Conservation (phyloP, 495 filamentous ascomycete genomes). For the Pyrenula aspistea region DNA sequence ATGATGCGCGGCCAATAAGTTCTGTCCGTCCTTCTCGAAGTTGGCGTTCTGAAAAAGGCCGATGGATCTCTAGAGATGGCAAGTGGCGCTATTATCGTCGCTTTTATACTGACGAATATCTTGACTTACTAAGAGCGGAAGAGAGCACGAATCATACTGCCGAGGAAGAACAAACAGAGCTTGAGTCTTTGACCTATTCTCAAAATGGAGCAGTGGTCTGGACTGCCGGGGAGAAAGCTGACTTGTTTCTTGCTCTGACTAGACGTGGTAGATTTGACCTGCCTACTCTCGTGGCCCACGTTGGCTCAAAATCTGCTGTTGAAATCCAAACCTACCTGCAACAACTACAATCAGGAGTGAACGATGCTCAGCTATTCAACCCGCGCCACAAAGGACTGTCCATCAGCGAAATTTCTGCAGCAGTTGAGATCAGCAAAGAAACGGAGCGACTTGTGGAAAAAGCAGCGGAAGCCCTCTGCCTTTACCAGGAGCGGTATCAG, state of each 20-base stretch:
- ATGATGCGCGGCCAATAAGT: too few relatives aligned
- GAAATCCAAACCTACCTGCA: conserved; percentile 61
- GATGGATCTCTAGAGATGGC: neutral
- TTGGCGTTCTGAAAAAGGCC: neutral
- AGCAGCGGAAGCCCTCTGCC: conserved; percentile 48
- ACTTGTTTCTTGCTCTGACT: conserved; percentile 52
- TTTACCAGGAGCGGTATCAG: conserved; percentile 45
- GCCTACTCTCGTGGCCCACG: conserved; percentile 43
- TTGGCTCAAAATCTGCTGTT: conserved; percentile 60
- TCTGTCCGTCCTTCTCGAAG: too few relatives aligned
- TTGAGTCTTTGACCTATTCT: conserved; percentile 15
- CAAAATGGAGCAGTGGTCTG: conserved; percentile 60
- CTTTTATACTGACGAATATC: conserved; percentile 41
- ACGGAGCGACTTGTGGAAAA: conserved; percentile 54
- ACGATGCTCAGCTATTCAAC: conserved; percentile 18
- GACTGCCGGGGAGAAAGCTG: conserved; percentile 55
- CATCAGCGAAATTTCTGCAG: conserved; percentile 48
- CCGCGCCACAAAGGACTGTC: conserved; percentile 11
- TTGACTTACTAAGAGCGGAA: conserved; percentile 33
- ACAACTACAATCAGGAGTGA: conserved; percentile 40
- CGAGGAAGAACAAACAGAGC: conserved; percentile 2
- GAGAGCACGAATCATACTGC: conserved; percentile 27
- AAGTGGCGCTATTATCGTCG: neutral
- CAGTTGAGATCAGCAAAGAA: conserved; percentile 56
- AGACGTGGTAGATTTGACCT: conserved; percentile 50